Conservation (phyloP, 177 flowering plant genomes). For the Tripterygium wilfordii region DNA sequence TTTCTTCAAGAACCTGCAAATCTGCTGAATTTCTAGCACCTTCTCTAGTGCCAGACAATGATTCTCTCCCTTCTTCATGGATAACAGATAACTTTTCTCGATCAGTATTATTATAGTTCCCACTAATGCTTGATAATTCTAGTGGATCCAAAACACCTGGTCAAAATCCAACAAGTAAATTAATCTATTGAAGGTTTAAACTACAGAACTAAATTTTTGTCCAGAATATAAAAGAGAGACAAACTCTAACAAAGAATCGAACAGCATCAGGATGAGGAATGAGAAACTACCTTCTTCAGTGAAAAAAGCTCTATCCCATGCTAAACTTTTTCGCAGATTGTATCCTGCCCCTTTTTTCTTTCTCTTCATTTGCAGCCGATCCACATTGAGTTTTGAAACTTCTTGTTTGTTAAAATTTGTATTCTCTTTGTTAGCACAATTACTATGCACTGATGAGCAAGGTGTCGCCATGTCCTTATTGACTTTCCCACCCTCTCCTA, state of each 20-base stretch:
- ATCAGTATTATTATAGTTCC: conserved; percentile 21
- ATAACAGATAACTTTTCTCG: conserved; percentile 27
- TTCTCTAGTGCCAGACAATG: conserved; percentile 4
- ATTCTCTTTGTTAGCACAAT: conserved; percentile 45
- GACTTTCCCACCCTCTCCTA: conserved; percentile 15
- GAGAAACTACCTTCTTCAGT: conserved; percentile 74
- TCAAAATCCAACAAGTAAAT: background rate
- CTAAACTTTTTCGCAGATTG: conserved; percentile 83
- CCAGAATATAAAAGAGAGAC: background rate
- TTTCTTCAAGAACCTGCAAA: conserved; percentile 24
- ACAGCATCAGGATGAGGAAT: too few relatives aligned
- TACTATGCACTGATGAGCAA: conserved; percentile 11
- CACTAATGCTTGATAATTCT: conserved; percentile 67
- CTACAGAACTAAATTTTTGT: background rate
- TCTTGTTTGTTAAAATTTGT: conserved; percentile 23
- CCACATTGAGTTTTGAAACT: conserved; percentile 26
- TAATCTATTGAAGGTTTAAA: background rate
- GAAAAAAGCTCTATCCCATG: conserved; percentile 86
- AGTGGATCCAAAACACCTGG: conserved; percentile 72
- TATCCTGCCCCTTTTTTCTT: conserved; percentile 65
- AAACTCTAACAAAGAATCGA: background rate
- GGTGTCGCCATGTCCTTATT: conserved; percentile 8
- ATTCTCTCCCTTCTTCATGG: conserved; percentile 31
- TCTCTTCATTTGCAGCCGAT: conserved; percentile 58
- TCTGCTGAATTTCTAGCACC: conserved; percentile 12